Base-by-base conservation (phyloP, 805 yeast genomes). In the Candida endomychidarum region DNA sequence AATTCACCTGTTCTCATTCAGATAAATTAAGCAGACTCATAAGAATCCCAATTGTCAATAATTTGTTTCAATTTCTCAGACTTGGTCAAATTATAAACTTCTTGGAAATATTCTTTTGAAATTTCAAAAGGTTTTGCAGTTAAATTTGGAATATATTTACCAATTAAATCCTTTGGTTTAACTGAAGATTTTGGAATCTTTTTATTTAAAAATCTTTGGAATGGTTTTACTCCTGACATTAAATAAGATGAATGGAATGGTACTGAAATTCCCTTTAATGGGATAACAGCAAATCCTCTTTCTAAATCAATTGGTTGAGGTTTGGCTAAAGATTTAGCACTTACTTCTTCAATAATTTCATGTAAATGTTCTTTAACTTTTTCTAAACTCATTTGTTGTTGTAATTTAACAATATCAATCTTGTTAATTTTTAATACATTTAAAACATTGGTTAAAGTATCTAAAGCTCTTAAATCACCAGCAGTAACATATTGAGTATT, bases 241-340 rank as follows among this genome's bases (percentile, higher is more conserved):
- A 93, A 78, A 74, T 95, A 93, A n/a, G 96, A 83, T 20, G 97
- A 89, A 72, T 93, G 99, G 97, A 93, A 93, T 48, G 99, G 99
- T 62, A 93, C 99, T n/a, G 96, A 88, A 52, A 93, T 93, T 56
- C 99, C 99, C 76, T 85, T 89, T 67, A 93, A 80, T 64, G 99
- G 99, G 56, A 93, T 93, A 57, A 93, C 91, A 29, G 99, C 98
- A 56, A 87, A 91, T 18, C 99, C 99, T 74, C 99, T 85, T 72
- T 93, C 95, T 59, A 95, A 77, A 41, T 89, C 41, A 63, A 93
- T 87, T 54, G 99, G 99, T 74, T 91, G 98, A 39, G 95, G 89
- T 72, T 93, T 93, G 44, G 86, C 96, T 38, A 65, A 39, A 12
- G 96, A 78, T 63, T 86, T 81, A 65, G 81, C 79, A 27, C 96